These are phyloP conservation scores for Coemansia furcata DNA, from an alignment of 192 early-diverging fungal genomes.

Conservation along the genomic window DNA sequence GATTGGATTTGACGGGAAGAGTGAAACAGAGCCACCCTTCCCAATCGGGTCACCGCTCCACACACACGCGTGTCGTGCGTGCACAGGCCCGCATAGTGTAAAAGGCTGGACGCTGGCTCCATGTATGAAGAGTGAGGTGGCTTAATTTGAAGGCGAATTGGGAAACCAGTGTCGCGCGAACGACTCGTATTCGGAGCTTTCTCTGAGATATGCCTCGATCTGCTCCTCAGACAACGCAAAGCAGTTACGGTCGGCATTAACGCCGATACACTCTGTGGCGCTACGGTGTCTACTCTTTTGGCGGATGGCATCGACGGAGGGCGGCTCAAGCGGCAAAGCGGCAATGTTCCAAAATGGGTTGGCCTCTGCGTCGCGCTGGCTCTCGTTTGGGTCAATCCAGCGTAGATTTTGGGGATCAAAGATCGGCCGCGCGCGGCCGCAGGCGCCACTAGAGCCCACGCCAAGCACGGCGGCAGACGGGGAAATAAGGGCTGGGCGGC, in stretches of 20 bases:
- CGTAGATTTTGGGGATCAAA: slow-evolving; percentile 51
- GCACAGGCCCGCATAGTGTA: not conserved
- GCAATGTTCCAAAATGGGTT: slow-evolving; percentile 49
- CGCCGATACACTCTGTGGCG: slow-evolving; percentile 33
- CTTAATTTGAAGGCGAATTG: slow-evolving; percentile 16
- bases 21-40: not conserved
- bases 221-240: slow-evolving; percentile 47
- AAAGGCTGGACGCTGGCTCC: not conserved
- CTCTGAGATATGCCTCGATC: slow-evolving; percentile 37
- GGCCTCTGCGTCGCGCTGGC: slow-evolving; percentile 6
- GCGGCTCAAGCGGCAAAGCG: slow-evolving; percentile 40
- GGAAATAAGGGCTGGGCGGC: slow-evolving; percentile 39
- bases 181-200: slow-evolving; percentile 46
- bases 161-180: slow-evolving; percentile 51
- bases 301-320: slow-evolving; percentile 18
- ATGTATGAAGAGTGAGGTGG: not conserved
- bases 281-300: slow-evolving; percentile 23
- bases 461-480: slow-evolving; percentile 35
- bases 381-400: slow-evolving; percentile 46
- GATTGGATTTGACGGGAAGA: not conserved
- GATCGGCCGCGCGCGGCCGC: slow-evolving; percentile 34
- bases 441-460: slow-evolving; percentile 12
- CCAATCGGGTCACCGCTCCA: not conserved
- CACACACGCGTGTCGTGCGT: not conserved
- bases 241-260: slow-evolving; percentile 21